Evolutionary conservation across 225 moss, liverwort and hornwort genomes (phyloP).

Genomic region (Pseudisothecium myosuroides): DNA sequence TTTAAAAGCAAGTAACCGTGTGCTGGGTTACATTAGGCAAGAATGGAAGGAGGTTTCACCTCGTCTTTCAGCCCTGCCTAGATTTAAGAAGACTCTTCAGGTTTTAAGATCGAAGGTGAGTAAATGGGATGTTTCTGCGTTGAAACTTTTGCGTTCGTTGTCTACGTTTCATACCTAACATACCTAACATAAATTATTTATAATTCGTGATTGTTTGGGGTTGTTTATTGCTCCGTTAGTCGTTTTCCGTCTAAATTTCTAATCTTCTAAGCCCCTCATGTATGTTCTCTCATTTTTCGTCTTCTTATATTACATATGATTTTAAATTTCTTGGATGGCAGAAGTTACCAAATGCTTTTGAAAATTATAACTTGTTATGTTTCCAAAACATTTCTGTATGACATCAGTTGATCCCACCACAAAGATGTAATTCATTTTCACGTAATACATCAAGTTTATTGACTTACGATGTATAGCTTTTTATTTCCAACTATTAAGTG

Average conservation of each 20-base stretch:
- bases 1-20: constrained; percentile 55
- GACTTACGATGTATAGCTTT: background rate
- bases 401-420: background rate
- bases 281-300: background rate
- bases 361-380: background rate
- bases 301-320: background rate
- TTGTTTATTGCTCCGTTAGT: background rate
- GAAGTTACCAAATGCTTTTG: background rate
- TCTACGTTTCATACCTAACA: background rate
- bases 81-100: constrained; percentile 58
- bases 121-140: background rate
- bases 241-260: background rate
- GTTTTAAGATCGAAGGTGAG: constrained; percentile 63
- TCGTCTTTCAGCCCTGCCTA: constrained; percentile 35
- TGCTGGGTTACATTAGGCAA: constrained; percentile 49
- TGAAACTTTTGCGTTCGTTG: background rate
- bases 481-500: background rate
- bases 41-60: constrained; percentile 66
- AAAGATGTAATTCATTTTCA: background rate
- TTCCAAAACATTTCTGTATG: background rate
- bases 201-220: background rate
- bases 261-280: no score
- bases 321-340: background rate
- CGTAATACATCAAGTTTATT: no score
- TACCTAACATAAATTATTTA: background rate